Base-by-base conservation (phyloP, 1,284 basidiomycete species). In the Phaffia rhodozyma region DNA sequence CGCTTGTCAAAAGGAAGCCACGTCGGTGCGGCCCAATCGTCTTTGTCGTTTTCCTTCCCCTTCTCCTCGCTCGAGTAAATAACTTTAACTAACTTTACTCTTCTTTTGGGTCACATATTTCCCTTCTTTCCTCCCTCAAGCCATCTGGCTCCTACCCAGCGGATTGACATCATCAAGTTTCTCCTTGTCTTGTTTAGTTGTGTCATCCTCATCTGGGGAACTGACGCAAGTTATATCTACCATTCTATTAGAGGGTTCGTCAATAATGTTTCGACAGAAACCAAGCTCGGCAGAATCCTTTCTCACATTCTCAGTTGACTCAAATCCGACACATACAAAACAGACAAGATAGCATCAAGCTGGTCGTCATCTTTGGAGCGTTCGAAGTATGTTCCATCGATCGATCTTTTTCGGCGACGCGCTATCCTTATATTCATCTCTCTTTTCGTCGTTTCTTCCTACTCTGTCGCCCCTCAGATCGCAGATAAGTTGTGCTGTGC, bases 341-440 rank as follows among this genome's bases (percentile, higher is more conserved):
- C 61, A 62, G 61, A 0, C 96, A 98, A 76, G 92, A 97, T 71
- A 94, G 90, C 2, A 93, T 99, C 79, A 99, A 98, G 78, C 79
- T 99, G 62, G 97, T 97, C 78, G 96, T 99, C 67, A 97, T 99
- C 66, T 99, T 97, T 79, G 98, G 97, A 74, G 94, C 91, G 11
- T 80, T 97, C 20, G 92, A 96, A 81, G 91, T 91, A 48, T 60
- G 75, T 70, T 27, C 2, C 6, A 34, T 1, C 23, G 55, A 48
- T n/a, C 6, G 21, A 23, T 20, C 25, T 18, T 18, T 21, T 48
- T 53, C 64, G 49, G 58, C 34, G 38, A 34, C n/a, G n/a, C n/a
- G n/a, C n/a, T n/a, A n/a, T n/a, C n/a, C 66, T 7, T 38, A 38
- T 29, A 18, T 18, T 23, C 1, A 47, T 21, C 49, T 16, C 27